These are phyloP conservation scores for Suillus discolor DNA, from an alignment of 768 basidiomycete species.

Conservation along the genomic window DNA sequence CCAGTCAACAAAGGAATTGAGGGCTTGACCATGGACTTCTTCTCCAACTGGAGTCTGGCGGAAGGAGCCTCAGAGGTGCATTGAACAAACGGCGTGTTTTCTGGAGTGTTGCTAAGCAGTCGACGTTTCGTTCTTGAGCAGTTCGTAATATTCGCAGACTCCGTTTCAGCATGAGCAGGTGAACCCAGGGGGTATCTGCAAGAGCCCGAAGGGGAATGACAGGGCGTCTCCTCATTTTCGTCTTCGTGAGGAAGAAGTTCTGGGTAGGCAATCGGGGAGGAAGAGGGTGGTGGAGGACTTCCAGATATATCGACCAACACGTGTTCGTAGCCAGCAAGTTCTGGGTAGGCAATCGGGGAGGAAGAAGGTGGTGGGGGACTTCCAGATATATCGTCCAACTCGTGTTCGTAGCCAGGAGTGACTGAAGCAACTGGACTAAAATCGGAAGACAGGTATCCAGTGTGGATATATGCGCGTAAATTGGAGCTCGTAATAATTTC, in stretches of 20 bases:
- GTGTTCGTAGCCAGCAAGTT: not conserved
- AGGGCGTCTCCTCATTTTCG: not conserved
- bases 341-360: not conserved
- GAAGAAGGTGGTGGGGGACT: not conserved
- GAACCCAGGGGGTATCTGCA: not conserved
- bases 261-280: not conserved
- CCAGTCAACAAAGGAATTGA: not conserved
- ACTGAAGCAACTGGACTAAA: not conserved
- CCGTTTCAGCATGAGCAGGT: not conserved
- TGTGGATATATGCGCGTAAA: not conserved
- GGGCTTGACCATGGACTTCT: not conserved
- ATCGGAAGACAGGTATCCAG: not conserved
- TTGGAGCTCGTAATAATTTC: not conserved
- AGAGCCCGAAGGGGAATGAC: not conserved
- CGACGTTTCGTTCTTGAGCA: not conserved
- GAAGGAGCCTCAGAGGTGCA: not conserved
- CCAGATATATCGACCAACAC: not conserved
- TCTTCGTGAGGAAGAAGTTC: not conserved
- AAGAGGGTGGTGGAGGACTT: not conserved
- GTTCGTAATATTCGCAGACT: no score
- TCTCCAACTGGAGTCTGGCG: not conserved
- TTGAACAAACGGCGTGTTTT: not conserved
- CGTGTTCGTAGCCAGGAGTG: not conserved
- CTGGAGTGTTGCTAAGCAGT: not conserved
- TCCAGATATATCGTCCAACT: not conserved